A percentile compares a stretch with the other conserved stretches of the same genome.
Evolutionary conservation across 2,329 filamentous ascomycete species (phyloP).

Genomic region (Rhynchosporium graminicola): DNA sequence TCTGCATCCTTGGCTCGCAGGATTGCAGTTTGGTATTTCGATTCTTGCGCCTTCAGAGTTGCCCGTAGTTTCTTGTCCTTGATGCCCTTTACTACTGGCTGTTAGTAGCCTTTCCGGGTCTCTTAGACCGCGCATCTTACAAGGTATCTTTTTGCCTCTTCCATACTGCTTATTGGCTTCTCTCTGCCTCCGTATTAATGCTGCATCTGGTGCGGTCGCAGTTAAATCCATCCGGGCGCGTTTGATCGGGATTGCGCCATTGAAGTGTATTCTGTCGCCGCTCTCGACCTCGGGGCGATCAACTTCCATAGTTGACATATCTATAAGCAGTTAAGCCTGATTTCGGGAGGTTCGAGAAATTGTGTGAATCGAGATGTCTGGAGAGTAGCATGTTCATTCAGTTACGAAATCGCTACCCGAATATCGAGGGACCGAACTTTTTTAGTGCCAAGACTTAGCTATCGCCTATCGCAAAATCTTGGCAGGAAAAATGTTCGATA

Average conservation of each 20-base stretch:
- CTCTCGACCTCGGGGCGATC: slow-evolving; percentile 23
- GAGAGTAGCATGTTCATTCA: background rate
- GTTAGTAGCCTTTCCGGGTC: background rate
- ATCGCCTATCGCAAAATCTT: slow-evolving; percentile 32
- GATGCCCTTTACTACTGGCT: slow-evolving; percentile 51
- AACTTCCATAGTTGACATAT: slow-evolving; percentile 27
- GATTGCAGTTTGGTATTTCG: slow-evolving; percentile 78
- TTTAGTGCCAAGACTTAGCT: slow-evolving; percentile 33
- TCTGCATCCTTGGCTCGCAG: slow-evolving; percentile 92
- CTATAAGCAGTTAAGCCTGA: background rate
- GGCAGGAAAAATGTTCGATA: slow-evolving; percentile 27
- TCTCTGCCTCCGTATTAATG: slow-evolving; percentile 49
- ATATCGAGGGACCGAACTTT: slow-evolving; percentile 17
- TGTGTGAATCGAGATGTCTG: background rate
- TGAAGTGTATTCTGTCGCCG: slow-evolving; percentile 41
- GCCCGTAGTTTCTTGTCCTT: slow-evolving; percentile 88
- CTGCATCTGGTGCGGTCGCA: slow-evolving; percentile 33
- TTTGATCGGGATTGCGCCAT: slow-evolving; percentile 55
- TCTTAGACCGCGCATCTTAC: slow-evolving; percentile 17
- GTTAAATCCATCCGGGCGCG: slow-evolving; percentile 52
- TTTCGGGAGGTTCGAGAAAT: background rate
- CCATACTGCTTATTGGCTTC: slow-evolving; percentile 79
- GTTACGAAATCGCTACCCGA: background rate
- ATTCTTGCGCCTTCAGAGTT: slow-evolving; percentile 76
- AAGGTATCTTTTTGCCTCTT: slow-evolving; percentile 72